Conservation (phyloP, 805 yeast species). For the Myxozyma monticola region DNA sequence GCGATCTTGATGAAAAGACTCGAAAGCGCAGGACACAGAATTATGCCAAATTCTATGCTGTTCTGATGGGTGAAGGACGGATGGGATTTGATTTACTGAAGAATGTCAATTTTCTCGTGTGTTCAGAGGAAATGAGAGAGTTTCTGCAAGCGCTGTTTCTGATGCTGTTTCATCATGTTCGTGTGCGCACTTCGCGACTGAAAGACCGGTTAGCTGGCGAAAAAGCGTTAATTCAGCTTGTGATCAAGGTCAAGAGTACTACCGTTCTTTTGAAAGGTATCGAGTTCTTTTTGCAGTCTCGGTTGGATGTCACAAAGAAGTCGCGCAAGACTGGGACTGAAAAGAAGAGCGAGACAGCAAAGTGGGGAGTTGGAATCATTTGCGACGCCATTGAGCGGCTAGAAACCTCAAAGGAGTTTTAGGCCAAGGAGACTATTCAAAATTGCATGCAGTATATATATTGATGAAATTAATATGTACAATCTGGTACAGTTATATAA, state of each 20-base stretch:
- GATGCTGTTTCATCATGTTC: slow-evolving; percentile 19
- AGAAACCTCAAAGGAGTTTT: slow-evolving; percentile 10
- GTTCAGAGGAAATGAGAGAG: slow-evolving; percentile 16
- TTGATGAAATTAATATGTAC: too few species aligned
- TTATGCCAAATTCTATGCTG: slow-evolving; percentile 79
- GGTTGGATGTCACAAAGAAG: slow-evolving; percentile 31
- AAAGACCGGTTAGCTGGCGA: slow-evolving; percentile 47
- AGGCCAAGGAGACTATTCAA: too few species aligned
- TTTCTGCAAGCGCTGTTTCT: slow-evolving; percentile 18
- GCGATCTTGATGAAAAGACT: slow-evolving; percentile 47
- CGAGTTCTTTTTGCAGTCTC: slow-evolving; percentile 54
- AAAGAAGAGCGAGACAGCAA: slow-evolving; percentile 56
- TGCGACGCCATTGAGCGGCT: slow-evolving; percentile 41
- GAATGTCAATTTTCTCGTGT: slow-evolving; percentile 30
- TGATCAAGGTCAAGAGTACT: slow-evolving; percentile 60
- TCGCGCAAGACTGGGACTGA: slow-evolving; percentile 9
- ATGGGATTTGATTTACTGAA: slow-evolving; percentile 67
- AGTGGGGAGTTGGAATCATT: slow-evolving; percentile 65
- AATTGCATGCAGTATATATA: too few species aligned
- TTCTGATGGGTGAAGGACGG: slow-evolving; percentile 67
- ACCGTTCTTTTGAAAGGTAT: slow-evolving; percentile 63
- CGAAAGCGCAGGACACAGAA: slow-evolving; percentile 63
- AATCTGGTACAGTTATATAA: too few species aligned
- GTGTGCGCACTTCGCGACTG: slow-evolving; percentile 26
- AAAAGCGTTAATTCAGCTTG: slow-evolving; percentile 48